phyloP scores from a whole-genome alignment of 1,284 basidiomycete species.

The Phylloporus sp. region DNA sequence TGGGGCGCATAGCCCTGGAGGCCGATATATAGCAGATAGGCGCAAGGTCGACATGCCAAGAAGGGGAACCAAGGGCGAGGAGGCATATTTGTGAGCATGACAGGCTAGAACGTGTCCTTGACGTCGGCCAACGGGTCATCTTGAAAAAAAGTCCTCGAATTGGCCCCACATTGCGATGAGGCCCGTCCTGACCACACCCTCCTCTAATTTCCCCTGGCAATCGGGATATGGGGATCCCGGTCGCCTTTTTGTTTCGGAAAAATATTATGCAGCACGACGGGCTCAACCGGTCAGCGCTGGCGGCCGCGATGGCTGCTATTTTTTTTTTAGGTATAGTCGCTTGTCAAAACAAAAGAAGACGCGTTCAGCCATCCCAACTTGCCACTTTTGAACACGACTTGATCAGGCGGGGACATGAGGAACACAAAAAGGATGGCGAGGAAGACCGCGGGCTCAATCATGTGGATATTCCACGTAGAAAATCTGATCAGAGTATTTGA shows the following conservation, averaged over 20 bases:
- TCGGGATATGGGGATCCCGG: neutral
- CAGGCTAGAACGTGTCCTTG: neutral
- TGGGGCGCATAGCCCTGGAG: no score
- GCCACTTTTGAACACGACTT: neutral
- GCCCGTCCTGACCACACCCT: neutral
- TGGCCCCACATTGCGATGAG: neutral
- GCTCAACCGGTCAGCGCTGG: neutral
- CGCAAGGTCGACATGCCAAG: neutral
- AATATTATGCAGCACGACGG: neutral
- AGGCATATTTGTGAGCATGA: neutral
- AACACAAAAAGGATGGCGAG: neutral
- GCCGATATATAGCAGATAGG: neutral
- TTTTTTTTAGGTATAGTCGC: neutral
- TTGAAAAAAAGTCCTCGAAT: neutral
- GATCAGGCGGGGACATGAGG: neutral
- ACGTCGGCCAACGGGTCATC: neutral
- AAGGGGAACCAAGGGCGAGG: neutral
- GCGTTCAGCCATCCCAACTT: neutral
- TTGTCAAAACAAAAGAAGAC: neutral
- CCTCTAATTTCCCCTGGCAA: neutral
- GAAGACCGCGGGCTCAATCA: neutral
- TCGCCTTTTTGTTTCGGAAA: neutral
- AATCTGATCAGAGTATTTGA: neutral
- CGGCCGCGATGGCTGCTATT: neutral
- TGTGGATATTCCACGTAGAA: conserved; percentile 2